These are phyloP conservation scores for Fusarium nanum DNA, from an alignment of 2,329 filamentous ascomycete species.

Conservation along the genomic window DNA sequence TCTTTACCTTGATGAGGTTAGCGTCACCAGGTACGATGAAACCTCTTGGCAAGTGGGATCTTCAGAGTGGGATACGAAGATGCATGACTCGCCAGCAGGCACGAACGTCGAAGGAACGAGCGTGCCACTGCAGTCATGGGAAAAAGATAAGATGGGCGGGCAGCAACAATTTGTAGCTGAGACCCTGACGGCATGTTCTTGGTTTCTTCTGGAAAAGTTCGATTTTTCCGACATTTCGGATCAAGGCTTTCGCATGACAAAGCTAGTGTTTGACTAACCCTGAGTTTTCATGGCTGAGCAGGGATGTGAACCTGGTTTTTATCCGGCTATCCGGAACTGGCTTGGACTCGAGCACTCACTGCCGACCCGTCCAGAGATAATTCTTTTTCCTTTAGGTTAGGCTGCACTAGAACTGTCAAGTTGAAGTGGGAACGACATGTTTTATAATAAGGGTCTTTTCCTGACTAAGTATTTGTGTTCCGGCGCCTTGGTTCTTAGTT, in stretches of 20 bases:
- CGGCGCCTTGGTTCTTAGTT: background rate
- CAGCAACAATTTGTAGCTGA: background rate
- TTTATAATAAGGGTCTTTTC: background rate
- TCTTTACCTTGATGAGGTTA: background rate
- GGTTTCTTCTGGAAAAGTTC: background rate
- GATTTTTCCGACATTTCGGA: background rate
- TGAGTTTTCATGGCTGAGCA: background rate
- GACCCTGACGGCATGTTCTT: background rate
- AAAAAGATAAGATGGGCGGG: background rate
- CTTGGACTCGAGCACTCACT: background rate
- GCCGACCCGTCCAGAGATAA: background rate
- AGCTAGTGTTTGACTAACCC: background rate
- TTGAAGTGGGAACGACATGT: background rate
- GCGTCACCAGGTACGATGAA: background rate
- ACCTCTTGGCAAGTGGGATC: background rate
- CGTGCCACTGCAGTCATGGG: too few relatives aligned
- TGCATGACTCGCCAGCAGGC: background rate
- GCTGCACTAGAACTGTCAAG: background rate
- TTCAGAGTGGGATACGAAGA: background rate
- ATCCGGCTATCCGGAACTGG: background rate
- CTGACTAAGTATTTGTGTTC: background rate
- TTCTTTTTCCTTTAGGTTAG: background rate
- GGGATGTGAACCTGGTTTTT: background rate
- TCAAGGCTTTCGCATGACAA: background rate
- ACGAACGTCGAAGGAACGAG: background rate